Conservation (phyloP, 2,329 filamentous ascomycete species). For the Magnaporthiopsis rhizophila region DNA sequence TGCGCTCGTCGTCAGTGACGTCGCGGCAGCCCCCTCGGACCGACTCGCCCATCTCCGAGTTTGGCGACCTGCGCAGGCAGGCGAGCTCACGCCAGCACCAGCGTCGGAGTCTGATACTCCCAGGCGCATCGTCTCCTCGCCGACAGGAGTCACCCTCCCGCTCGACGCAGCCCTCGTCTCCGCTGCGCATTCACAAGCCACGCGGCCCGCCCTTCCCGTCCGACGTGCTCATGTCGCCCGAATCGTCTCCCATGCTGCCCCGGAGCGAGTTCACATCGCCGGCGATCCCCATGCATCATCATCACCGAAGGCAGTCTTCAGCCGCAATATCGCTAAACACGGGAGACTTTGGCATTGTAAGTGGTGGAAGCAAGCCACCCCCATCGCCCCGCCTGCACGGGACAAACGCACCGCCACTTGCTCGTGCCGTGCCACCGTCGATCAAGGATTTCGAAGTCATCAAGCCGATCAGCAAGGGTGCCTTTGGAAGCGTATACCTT, state of each 20-base stretch:
- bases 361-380: conserved; percentile 52
- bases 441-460: conserved; percentile 99
- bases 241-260: conserved; percentile 80
- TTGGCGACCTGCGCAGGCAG: conserved; percentile 65
- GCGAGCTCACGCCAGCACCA: conserved; percentile 77
- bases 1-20: conserved; percentile 69
- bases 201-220: conserved; percentile 51
- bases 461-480: conserved; percentile 97
- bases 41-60: conserved; percentile 86
- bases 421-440: conserved; percentile 82
- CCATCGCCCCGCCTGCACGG: conserved; percentile 76
- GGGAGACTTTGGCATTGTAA: conserved; percentile 33
- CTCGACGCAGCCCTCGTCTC: conserved; percentile 58
- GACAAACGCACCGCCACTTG: conserved; percentile 70
- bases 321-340: conserved; percentile 60
- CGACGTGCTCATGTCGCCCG: conserved; percentile 70
- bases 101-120: conserved; percentile 76
- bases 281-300: conserved; percentile 51
- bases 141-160: conserved; percentile 86
- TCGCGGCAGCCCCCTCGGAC: conserved; percentile 62
- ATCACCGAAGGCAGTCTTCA: conserved; percentile 87
- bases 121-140: conserved; percentile 68
- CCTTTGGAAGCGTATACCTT: conserved; percentile 94
- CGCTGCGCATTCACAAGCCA: conserved; percentile 77
- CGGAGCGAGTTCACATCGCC: conserved; percentile 73